Base-by-base conservation (phyloP, 305 asterid species). In the Petunia hybrid region DNA sequence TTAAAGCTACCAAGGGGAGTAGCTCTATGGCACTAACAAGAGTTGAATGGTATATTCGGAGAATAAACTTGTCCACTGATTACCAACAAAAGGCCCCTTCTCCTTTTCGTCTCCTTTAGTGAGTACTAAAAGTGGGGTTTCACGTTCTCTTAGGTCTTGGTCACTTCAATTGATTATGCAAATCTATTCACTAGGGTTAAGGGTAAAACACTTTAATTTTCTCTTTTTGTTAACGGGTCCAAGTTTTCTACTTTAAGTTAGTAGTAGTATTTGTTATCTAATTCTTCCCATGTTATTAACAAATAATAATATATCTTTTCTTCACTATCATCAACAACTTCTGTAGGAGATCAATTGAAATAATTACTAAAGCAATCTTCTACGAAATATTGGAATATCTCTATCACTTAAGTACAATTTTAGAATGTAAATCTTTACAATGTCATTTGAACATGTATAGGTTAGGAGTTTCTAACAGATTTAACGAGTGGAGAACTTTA, bases 41-140 rank as follows among this genome's bases (percentile, higher is more conserved):
- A 83, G 78, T 51, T 81, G 82, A 51, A 84, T 79, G 93, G 95
- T 62, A 91, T 91, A 91, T 91, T 90, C 95, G 79, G 40, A 89
- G 93, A 90, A 91, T 90, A 90, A 90, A 91, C 93, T 83, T 74
- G 75, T 73, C 92, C 95, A 89, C 92, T 91, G 40, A 76, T 59
- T 48, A 78, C 45, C 4, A 1, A 63, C 56, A 66, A 48, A 78
- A 69, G 68, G 84, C 78, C 69, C 57, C 51, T 76, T 83, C 78
- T 74, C 12, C 48, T 43, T 7, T 38, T n/a, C 9, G 12, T 41
- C 5, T 53, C 16, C 1, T 12, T 4, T 62, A 4, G 35, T 16
- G 64, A n/a, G 69, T 63, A 43, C 43, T 63, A 36, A 1, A 63
- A 63, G 78, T 73, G 46, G 78, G 63, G 78, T 73, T 36, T 62